These are phyloP conservation scores for Aspergillus niger DNA, from an alignment of 2,329 filamentous ascomycete genomes.

Conservation along the genomic window DNA sequence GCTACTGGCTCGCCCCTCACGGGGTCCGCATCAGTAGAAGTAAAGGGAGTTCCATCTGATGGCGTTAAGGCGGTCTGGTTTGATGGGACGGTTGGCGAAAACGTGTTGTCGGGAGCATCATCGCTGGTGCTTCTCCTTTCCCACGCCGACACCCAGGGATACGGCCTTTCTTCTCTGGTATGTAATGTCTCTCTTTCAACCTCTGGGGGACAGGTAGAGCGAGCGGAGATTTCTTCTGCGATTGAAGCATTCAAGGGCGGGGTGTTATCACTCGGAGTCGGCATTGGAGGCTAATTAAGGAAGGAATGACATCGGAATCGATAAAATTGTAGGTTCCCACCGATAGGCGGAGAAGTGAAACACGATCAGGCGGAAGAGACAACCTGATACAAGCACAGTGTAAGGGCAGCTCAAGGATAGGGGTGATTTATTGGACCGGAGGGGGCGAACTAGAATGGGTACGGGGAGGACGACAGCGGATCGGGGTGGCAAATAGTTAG, in stretches of 20 bases:
- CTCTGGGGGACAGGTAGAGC: slow-evolving; percentile 55
- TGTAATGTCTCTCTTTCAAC: slow-evolving; percentile 36
- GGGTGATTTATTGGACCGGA: slow-evolving; percentile 1
- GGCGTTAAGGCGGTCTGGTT: slow-evolving; percentile 30
- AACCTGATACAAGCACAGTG: slow-evolving; percentile 5
- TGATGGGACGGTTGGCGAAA: slow-evolving; percentile 27
- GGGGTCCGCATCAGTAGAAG: slow-evolving; percentile 28
- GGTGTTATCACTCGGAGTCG: slow-evolving; percentile 51
- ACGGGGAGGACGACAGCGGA: background rate
- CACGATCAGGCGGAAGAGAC: slow-evolving; percentile 13
- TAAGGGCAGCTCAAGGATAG: background rate
- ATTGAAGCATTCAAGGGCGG: slow-evolving; percentile 46
- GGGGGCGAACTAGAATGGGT: background rate
- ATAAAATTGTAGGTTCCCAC: slow-evolving; percentile 16
- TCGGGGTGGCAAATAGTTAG: background rate
- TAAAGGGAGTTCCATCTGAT: slow-evolving; percentile 28
- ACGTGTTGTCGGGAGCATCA: slow-evolving; percentile 32
- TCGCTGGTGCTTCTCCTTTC: slow-evolving; percentile 26
- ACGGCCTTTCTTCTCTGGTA: too few relatives aligned
- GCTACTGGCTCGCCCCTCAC: slow-evolving; percentile 28
- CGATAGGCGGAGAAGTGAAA: slow-evolving; percentile 30
- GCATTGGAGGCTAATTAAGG: slow-evolving; percentile 50
- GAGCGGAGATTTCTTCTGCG: slow-evolving; percentile 47
- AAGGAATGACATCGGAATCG: slow-evolving; percentile 39
- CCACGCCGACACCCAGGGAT: slow-evolving; percentile 14